Conservation (phyloP, 495 filamentous ascomycete species). For the Parmelia sp. region DNA sequence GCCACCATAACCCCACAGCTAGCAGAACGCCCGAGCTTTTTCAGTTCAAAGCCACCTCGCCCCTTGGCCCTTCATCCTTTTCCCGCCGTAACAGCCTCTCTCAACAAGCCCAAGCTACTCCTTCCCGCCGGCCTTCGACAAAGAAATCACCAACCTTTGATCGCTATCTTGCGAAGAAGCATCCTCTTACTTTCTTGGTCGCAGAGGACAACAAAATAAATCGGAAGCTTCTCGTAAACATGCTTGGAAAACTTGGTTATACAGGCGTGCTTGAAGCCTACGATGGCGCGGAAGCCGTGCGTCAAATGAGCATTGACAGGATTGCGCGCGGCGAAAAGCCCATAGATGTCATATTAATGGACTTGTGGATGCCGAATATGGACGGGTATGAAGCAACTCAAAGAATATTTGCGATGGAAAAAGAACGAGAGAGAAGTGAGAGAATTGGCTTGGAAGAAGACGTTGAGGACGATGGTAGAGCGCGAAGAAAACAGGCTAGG, state of each 20-base stretch:
- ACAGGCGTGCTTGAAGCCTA: conserved; percentile 58
- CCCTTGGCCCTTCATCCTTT: conserved; percentile 24
- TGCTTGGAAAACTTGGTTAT: conserved; percentile 68
- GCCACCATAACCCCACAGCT: conserved; percentile 23
- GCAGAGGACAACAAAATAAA: conserved; percentile 80
- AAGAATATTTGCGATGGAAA: conserved; percentile 52
- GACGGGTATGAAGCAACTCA: conserved; percentile 73
- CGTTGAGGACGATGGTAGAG: conserved; percentile 21
- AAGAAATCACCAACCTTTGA: conserved; percentile 24
- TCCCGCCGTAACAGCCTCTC: conserved; percentile 25
- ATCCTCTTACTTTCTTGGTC: conserved; percentile 64
- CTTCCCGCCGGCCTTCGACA: conserved; percentile 19
- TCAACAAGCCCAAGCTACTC: conserved; percentile 5
- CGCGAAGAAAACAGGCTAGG: conserved; percentile 17
- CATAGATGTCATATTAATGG: conserved; percentile 71
- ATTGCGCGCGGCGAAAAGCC: conserved; percentile 24
- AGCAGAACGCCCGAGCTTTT: conserved; percentile 31
- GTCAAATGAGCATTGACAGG: conserved; percentile 45
- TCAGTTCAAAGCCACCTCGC: conserved; percentile 33
- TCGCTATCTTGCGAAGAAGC: conserved; percentile 46
- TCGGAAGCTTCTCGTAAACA: conserved; percentile 63
- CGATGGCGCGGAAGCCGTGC: conserved; percentile 67
- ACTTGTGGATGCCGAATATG: conserved; percentile 82
- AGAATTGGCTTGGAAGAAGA: not conserved
- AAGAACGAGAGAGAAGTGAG: conserved; percentile 31